These are phyloP conservation scores for Talaromyces sp. DNA, from an alignment of 2,329 filamentous ascomycete species.

Conservation along the genomic window DNA sequence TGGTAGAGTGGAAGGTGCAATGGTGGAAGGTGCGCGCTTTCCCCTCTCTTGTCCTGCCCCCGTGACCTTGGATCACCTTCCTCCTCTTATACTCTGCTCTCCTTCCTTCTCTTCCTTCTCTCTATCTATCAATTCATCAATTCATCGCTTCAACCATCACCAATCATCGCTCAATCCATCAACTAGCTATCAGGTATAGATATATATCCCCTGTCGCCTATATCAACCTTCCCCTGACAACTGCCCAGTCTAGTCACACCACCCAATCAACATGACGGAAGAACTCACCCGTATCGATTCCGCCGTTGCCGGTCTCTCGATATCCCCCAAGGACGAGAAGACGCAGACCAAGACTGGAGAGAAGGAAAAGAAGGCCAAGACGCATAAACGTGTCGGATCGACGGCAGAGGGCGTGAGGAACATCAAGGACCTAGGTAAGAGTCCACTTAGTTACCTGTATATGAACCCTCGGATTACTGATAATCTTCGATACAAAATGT, in stretches of 20 bases:
- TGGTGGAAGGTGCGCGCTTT: background rate
- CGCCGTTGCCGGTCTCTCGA: slow-evolving; percentile 72
- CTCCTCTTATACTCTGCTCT: slow-evolving; percentile 18
- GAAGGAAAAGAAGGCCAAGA: slow-evolving; percentile 50
- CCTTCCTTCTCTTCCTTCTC: background rate
- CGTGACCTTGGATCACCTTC: slow-evolving; percentile 14
- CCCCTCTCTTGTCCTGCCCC: slow-evolving; percentile 2
- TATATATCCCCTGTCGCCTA: background rate
- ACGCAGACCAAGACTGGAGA: slow-evolving; percentile 41
- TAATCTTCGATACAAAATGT: too few species aligned
- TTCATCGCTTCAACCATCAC: background rate
- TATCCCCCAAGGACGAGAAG: slow-evolving; percentile 61
- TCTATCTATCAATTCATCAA: background rate
- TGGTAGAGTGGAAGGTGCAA: background rate
- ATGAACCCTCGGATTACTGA: too few species aligned
- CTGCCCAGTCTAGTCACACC: slow-evolving; percentile 7
- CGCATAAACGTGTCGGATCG: slow-evolving; percentile 67
- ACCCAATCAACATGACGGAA: slow-evolving; percentile 48
- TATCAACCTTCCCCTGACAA: background rate
- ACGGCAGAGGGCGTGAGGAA: slow-evolving; percentile 69
- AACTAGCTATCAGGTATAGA: background rate
- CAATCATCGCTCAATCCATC: background rate
- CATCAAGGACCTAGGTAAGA: slow-evolving; percentile 75
- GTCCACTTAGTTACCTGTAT: too few species aligned
- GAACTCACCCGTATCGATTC: slow-evolving; percentile 87